Base-by-base conservation (phyloP, 2,329 filamentous ascomycete species). In the Penicillium expansum region DNA sequence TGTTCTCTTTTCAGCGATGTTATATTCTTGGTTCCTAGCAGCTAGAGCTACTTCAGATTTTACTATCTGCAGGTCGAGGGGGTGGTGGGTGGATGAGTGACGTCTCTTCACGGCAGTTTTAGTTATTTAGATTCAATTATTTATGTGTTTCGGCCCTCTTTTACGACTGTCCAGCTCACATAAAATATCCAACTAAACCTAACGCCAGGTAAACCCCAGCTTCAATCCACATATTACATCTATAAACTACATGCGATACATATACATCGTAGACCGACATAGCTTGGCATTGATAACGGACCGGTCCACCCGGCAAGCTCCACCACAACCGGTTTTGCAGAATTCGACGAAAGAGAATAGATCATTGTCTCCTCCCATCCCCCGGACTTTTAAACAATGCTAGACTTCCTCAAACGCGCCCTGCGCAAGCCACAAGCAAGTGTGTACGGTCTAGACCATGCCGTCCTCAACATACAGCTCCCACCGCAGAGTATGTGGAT, bases 401-500 rank as follows among this genome's bases (percentile, higher is more conserved):
- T 61, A 10, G 37, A 43, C 0, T 54, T 62, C 10, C 24, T 63
- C 29, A 56, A 56, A 41, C 39, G 52, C 24, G 13, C 56, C 11
- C 20, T 68, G 32, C 43, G 44, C 16, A 50, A 53, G 6, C 49
- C 56, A 18, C 54, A 59, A 8, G 33, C 61, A 20, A 54, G 62
- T n/a, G 44, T 73, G 14, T 85, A 85, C 60, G 78, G 79, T 1
- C 70, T 85, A 7, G 79, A 82, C 18, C 83, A 85, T 74, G 83
- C 81, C 60, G 78, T 82, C 58, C 76, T 85, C 48, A 83, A 85
- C 62, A 60, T 83, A 22, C 69, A 75, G 18, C 66, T 80, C 1
- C 78, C 79, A 1, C 71, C 78, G 2, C 63, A 68, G 5, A 77
- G 76, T n/a, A 83, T 85, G 82, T 86, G 83, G 83, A 86, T 86